Conservation (phyloP, 495 filamentous ascomycete species). For the Delitschia confertaspora region DNA sequence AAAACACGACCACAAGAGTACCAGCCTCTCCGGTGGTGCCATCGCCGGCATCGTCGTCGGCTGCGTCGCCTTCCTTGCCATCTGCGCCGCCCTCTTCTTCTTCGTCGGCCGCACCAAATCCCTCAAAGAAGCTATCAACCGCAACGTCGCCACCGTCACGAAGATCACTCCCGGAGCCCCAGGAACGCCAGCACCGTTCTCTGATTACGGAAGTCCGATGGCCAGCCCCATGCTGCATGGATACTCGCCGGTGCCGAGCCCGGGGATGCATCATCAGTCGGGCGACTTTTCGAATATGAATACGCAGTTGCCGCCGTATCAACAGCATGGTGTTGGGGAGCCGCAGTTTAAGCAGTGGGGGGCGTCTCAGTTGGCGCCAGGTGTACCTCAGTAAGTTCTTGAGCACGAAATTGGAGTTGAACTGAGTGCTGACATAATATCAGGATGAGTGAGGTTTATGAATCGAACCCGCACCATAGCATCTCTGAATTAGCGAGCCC, state of each 20-base stretch:
- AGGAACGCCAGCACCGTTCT: neutral
- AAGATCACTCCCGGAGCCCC: neutral
- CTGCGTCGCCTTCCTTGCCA: slow-evolving; percentile 29
- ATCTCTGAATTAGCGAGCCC: slow-evolving; percentile 7
- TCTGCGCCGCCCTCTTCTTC: slow-evolving; percentile 40
- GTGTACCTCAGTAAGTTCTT: no score
- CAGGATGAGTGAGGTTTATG: no score
- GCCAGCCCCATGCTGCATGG: no score
- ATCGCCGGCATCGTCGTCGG: slow-evolving; percentile 44
- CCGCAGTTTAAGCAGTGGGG: neutral
- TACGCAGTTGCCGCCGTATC: neutral
- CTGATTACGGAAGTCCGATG: no score
- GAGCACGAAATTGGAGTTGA: no score
- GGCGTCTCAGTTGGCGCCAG: no score
- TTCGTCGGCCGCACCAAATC: slow-evolving; percentile 26
- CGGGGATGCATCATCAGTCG: no score
- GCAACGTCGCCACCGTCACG: slow-evolving; percentile 6
- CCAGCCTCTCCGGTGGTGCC: slow-evolving; percentile 34
- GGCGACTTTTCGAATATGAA: no score
- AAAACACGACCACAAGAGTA: slow-evolving; percentile 1
- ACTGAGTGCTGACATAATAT: no score
- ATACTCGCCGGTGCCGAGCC: slow-evolving; percentile 2
- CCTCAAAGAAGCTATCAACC: slow-evolving; percentile 17
- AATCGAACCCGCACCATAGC: no score
- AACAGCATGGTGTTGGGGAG: slow-evolving; percentile 6